Conservation (phyloP, 768 basidiomycete species). For the Lactarius pseudohatsudake region DNA sequence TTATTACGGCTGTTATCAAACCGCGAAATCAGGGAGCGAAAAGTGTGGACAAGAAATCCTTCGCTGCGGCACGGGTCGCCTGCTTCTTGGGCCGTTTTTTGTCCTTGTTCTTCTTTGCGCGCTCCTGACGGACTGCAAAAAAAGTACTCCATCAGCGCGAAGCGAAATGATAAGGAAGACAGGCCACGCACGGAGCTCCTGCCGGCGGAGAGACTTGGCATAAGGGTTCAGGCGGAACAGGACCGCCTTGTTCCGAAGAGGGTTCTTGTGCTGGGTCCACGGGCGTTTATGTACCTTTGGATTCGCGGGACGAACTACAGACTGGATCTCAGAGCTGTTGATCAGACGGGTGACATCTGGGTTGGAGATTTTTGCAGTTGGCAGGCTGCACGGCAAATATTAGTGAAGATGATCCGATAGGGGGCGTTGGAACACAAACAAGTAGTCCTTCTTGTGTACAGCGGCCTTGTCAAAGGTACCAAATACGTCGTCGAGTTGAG, state of each 20-base stretch:
- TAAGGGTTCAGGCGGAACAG: conserved; percentile 99
- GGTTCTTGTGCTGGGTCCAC: conserved; percentile 99
- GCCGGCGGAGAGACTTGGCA: conserved; percentile 88
- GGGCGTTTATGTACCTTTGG: conserved; percentile 86
- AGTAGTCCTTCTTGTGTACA: conserved; percentile 83
- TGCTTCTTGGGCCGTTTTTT: conserved; percentile 63
- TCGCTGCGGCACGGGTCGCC: conserved; percentile 60
- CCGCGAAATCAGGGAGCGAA: conserved; percentile 67
- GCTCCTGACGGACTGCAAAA: conserved; percentile 73
- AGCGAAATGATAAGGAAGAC: neutral
- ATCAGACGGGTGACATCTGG: conserved; percentile 96
- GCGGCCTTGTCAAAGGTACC: conserved; percentile 93
- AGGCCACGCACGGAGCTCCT: conserved; percentile 74
- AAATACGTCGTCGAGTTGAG: conserved; percentile 89
- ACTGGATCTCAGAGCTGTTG: conserved; percentile 98
- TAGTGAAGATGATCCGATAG: neutral
- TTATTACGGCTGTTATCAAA: conserved; percentile 16
- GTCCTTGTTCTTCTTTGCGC: conserved; percentile 57
- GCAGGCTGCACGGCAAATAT: conserved; percentile 55
- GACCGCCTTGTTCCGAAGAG: conserved; percentile 88
- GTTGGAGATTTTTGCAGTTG: conserved; percentile 94
- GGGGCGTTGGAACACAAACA: conserved; percentile 47
- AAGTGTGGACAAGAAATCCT: conserved; percentile 81
- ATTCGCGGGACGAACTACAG: conserved; percentile 89
- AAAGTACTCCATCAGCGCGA: conserved; percentile 12